Base-by-base conservation (phyloP, 2,329 filamentous ascomycete genomes). In the Arthrobotrys sphaeroides region DNA sequence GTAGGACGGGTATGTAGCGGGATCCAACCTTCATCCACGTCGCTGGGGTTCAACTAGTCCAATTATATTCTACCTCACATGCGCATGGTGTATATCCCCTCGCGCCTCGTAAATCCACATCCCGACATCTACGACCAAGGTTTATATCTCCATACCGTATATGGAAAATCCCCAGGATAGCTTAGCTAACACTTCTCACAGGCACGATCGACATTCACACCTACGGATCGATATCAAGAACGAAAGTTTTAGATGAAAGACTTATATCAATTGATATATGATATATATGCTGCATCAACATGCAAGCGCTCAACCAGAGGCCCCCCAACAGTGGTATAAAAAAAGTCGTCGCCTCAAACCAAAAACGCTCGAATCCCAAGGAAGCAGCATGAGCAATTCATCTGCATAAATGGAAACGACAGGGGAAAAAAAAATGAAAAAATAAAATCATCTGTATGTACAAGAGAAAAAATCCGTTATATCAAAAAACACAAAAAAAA, bases 401-500 rank as follows among this genome's bases (percentile, higher is more conserved):
- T n/a, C n/a, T n/a, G n/a, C n/a, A n/a, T n/a, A n/a, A n/a, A n/a
- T n/a, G n/a, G n/a, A n/a, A n/a, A n/a, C n/a, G n/a, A 53, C 22
- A 26, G 26, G 13, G 16, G 3, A 22, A 9, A 38, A 0, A 53
- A 53, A 9, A 53, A 13, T 5, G 28, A 36, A 33, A 53, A 53
- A 13, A 22, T 7, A 47, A 53, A 55, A 13, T 36, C 31, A 55
- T 55, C 31, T 38, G 51, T 55, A 55, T 55, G 51, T 55, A 55
- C 51, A 55, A 55, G 51, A 55, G n/a, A n/a, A n/a, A n/a, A 31
- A 55, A 53, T 38, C 51, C 51, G 51, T 55, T 55, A 64, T 24
- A 38, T 24, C n/a, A 64, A 40, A 47, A 6, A n/a, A n/a, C n/a
- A n/a, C n/a, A n/a, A n/a, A n/a, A 22, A 26, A 26, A 51, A 36